These are phyloP conservation scores for Vaccinium macrocarpon DNA, from an alignment of 148 eudicot genomes.

Conservation along the genomic window DNA sequence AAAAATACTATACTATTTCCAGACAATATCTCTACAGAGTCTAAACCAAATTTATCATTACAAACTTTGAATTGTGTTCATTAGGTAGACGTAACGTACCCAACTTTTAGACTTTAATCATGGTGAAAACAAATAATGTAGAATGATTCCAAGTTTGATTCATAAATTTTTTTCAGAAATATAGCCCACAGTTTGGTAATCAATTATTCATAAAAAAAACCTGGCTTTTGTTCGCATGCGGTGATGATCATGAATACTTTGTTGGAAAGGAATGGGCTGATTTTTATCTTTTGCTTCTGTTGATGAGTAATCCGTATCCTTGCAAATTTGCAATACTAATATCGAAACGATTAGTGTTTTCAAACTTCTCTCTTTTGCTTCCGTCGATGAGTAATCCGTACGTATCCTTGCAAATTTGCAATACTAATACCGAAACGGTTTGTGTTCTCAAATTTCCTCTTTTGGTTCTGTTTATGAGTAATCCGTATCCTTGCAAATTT, in stretches of 20 bases:
- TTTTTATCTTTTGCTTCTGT: conserved; percentile 6
- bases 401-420: not conserved
- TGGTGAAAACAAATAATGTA: not conserved
- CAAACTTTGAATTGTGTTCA: not conserved
- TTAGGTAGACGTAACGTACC: not conserved
- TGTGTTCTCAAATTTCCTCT: not conserved
- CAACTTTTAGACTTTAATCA: conserved; percentile 20
- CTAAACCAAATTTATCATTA: not conserved
- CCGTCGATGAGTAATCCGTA: too few relatives aligned
- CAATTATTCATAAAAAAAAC: not conserved
- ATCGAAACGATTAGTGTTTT: not conserved
- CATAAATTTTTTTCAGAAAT: not conserved
- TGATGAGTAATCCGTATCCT: not conserved
- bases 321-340: not conserved
- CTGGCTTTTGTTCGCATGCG: conserved; percentile 4
- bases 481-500: not conserved
- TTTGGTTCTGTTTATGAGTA: not conserved
- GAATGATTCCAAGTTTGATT: not conserved
- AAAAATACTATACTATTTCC: not conserved
- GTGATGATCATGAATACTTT: conserved; percentile 26
- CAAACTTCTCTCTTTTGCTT: not conserved
- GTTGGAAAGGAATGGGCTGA: conserved; percentile 20
- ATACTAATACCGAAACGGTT: not conserved
- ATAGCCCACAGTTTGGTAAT: conserved; percentile 1
- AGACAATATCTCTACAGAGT: not conserved